These are phyloP conservation scores for Pyricularia pennisetigena DNA, from an alignment of 2,329 filamentous ascomycete genomes.

Conservation along the genomic window DNA sequence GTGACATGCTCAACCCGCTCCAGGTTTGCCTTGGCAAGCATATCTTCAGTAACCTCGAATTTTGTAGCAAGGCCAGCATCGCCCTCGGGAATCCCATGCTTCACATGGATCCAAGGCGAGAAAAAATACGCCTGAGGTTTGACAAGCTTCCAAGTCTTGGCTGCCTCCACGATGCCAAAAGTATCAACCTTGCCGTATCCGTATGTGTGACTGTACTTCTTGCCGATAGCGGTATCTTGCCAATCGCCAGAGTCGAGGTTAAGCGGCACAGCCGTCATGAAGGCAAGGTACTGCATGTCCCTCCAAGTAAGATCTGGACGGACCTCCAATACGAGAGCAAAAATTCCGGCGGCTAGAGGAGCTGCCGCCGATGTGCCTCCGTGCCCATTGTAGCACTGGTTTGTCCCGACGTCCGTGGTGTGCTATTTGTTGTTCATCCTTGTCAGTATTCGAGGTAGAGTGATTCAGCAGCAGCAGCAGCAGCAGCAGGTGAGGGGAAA, in stretches of 20 bases:
- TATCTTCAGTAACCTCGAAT: constrained; percentile 75
- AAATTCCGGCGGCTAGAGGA: constrained; percentile 83
- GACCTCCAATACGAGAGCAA: constrained; percentile 75
- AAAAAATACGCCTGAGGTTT: constrained; percentile 95
- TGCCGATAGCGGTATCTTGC: constrained; percentile 72
- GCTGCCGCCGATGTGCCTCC: constrained; percentile 94
- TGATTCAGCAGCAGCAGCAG: neutral
- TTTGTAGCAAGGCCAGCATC: constrained; percentile 65
- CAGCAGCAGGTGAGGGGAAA: neutral
- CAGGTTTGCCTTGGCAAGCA: constrained; percentile 74
- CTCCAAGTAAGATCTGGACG: constrained; percentile 87
- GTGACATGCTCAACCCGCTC: constrained; percentile 89
- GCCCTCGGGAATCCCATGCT: constrained; percentile 77
- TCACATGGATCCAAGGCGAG: constrained; percentile 88
- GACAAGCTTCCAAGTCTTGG: constrained; percentile 76
- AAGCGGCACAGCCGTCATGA: constrained; percentile 75
- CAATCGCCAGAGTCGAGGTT: constrained; percentile 65
- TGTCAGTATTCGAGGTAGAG: neutral
- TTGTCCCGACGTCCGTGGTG: constrained; percentile 85
- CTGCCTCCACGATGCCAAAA: constrained; percentile 72
- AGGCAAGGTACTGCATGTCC: constrained; percentile 84
- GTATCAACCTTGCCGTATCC: constrained; percentile 94
- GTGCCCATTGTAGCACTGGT: constrained; percentile 71
- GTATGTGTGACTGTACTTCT: constrained; percentile 86
- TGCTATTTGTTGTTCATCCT: constrained; percentile 37